Base-by-base conservation (phyloP, 106 monocot genomes). In the Apostasia ramifera region DNA sequence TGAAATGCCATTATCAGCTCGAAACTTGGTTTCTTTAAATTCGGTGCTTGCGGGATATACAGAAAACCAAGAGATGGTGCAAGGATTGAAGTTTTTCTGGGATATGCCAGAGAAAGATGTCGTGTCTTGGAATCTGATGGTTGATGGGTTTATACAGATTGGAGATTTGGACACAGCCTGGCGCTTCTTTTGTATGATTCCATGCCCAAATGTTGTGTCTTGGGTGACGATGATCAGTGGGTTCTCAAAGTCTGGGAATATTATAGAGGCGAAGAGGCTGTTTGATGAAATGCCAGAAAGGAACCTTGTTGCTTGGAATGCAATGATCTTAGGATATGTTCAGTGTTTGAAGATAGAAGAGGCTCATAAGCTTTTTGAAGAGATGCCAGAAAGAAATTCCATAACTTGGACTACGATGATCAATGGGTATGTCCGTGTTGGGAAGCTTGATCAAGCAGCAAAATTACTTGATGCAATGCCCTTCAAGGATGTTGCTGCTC, bases 151-250 rank as follows among this genome's bases (percentile, higher is more conserved):
- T 70, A 63, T 85, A 11, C 76, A 72, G 5, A 47, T 57, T 40
- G 71, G 74, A 1, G 80, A 89, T 54, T 40, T 82, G 59, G 80
- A 74, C 4, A 72, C 55, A 1, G 85, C 89, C 1, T 55, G 40
- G 54, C 63, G 63, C 10, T 72, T 83, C 8, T 85, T 82, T 76
- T 45, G 12, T n/a, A 70, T 40, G 50, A 80, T 75, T 58, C 82
- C 80, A 0, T 70, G 52, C 8, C 77, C 60, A 1, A 89, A 82
- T 70, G 71, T 76, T 44, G 78, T 85, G 3, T 85, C 85, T 14
- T 85, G 80, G 80, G 82, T 82, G 8, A 85, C 82, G 0, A 80
- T 89, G 82, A n/a, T 85, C 4, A 85, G 75, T 63, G 89, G 85
- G 44, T 83, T 75, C 59, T 74, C 82, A 0, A 79, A 58, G 65